These are phyloP conservation scores for Blakeslea trispora DNA, from an alignment of 371 early-diverging fungal species.

Conservation along the genomic window DNA sequence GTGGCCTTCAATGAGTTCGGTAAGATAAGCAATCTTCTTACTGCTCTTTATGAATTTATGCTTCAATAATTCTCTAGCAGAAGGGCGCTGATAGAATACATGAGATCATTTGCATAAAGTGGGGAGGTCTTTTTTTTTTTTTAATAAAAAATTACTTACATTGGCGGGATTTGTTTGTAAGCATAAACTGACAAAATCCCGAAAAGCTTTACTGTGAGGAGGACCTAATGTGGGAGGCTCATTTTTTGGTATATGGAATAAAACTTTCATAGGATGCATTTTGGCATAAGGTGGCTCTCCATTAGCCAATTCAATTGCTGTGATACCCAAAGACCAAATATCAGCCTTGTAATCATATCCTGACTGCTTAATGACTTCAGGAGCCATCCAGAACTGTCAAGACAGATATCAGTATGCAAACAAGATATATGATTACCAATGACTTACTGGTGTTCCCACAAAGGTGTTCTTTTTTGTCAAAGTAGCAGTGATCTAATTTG, in stretches of 20 bases:
- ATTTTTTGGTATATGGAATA: conserved; percentile 92
- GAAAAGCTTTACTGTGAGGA: conserved; percentile 82
- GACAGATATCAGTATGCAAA: neutral
- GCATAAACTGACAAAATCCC: conserved; percentile 89
- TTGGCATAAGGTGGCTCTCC: conserved; percentile 94
- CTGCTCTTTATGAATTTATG: conserved; percentile 87
- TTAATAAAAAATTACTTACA: conserved; percentile 35
- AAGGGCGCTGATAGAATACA: conserved; percentile 63
- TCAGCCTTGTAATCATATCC: conserved; percentile 97
- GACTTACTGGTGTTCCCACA: conserved; percentile 95
- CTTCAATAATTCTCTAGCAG: conserved; percentile 88
- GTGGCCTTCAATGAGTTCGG: conserved; percentile 83
- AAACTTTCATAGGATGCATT: conserved; percentile 90
- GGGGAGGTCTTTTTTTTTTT: too few relatives aligned
- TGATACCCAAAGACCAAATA: conserved; percentile 99
- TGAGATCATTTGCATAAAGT: too few relatives aligned
- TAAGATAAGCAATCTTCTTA: conserved; percentile 79
- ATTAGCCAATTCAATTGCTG: conserved; percentile 95
- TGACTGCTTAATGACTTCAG: conserved; percentile 95
- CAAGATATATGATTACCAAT: neutral
- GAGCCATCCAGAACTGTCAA: conserved; percentile 98
- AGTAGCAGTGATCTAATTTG: conserved; percentile 80
- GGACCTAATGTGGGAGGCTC: conserved; percentile 85
- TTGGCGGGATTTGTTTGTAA: conserved; percentile 81
- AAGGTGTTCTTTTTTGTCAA: conserved; percentile 96